Evolutionary conservation across 2,329 filamentous ascomycete species (phyloP).

Genomic region (Shiraia sp.): DNA sequence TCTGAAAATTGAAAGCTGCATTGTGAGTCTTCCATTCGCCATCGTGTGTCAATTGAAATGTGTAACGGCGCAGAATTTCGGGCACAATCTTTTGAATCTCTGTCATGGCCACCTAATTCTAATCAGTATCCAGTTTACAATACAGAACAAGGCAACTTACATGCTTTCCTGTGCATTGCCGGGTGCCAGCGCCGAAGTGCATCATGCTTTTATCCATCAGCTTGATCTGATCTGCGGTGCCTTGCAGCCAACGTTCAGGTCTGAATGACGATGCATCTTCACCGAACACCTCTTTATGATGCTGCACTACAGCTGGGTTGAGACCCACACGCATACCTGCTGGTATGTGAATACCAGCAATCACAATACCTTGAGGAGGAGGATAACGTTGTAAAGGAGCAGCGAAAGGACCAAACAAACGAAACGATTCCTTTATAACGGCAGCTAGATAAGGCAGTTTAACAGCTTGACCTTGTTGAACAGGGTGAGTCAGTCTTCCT

Average conservation of each 20-base stretch:
- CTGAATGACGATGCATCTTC: conserved; percentile 65
- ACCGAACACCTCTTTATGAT: conserved; percentile 68
- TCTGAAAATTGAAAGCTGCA: conserved; percentile 23
- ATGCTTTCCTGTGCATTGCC: conserved; percentile 66
- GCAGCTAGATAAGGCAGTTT: conserved; percentile 75
- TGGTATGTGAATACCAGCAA: conserved; percentile 63
- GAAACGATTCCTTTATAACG: conserved; percentile 75
- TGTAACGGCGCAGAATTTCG: conserved; percentile 9
- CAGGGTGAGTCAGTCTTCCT: conserved; percentile 12
- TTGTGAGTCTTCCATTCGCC: conserved; percentile 16
- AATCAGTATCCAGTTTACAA: neutral
- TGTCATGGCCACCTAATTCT: conserved; percentile 12
- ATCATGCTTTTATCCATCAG: conserved; percentile 70
- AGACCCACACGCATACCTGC: conserved; percentile 74
- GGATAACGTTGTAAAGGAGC: conserved; percentile 73
- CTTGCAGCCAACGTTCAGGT: conserved; percentile 67
- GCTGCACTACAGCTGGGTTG: conserved; percentile 75
- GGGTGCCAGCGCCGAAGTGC: conserved; percentile 70
- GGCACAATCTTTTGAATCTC: conserved; percentile 12
- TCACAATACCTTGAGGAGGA: conserved; percentile 64
- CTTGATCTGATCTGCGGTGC: conserved; percentile 58
- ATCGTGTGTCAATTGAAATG: conserved; percentile 7
- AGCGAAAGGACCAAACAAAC: conserved; percentile 72
- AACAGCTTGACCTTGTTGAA: conserved; percentile 55
- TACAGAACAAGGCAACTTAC: conserved; percentile 39